Base-by-base conservation (phyloP, 805 yeast genomes). In the Candida coquimbonensis region DNA sequence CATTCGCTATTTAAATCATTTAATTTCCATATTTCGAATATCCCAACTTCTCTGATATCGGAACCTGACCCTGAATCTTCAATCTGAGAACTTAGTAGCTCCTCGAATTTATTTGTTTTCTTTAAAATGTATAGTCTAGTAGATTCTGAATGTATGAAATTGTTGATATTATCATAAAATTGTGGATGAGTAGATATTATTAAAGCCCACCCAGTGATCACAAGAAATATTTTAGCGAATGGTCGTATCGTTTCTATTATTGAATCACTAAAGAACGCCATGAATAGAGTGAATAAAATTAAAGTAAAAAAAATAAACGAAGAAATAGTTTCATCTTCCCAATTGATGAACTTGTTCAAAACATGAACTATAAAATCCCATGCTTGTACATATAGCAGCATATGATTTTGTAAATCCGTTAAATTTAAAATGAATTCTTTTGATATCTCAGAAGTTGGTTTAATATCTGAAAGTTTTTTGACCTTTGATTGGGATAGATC, bases 381-480 rank as follows among this genome's bases (percentile, higher is more conserved):
- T 0, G 70, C 64, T 12, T 67, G 61, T 9, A 83, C 80, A 60
- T 82, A 87, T 13, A 80, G 56, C 29, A 81, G 58, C 87, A 85
- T 81, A 56, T 80, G 83, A 59, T 88, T 88, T 58, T 88, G 96
- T 48, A 87, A 68, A 66, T 88, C 96, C 1, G 95, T 86, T 55
- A 86, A 68, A 59, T 88, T 88, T 46, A 87, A 59, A 19, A 83
- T 63, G 58, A 87, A 88, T 59, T 88, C 96, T 45, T 85, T 70
- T 31, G 90, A 81, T 42, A 85, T 70, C 61, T 87, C 88, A 5
- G 90, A 84, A 8, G 81, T 85, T 0, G 95, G 93, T 49, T 76
- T 77, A 3, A 45, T 45, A 2, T 36, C 36, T 4, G 21, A 19
- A 38, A 42, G 27, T 8, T 35, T 41, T 19, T 38, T 44, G 3